phyloP scores from a whole-genome alignment of 345 rosid species.

The Ceriops tagal region DNA sequence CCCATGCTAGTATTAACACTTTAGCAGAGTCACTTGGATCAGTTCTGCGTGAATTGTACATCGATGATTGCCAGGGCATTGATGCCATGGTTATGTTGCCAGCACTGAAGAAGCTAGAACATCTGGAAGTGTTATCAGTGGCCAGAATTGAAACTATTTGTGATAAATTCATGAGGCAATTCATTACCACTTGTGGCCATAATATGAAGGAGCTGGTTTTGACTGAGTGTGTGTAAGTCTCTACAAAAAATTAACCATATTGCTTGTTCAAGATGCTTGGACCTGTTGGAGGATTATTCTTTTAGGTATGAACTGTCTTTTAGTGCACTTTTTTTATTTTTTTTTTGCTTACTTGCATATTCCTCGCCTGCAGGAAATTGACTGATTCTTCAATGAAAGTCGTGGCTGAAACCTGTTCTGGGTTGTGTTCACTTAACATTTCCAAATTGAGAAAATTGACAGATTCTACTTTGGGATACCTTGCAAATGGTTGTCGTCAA shows the following conservation, averaged over 20 bases:
- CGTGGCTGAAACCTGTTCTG: slow-evolving; percentile 64
- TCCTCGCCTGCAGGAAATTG: slow-evolving; percentile 58
- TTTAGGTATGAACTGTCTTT: not conserved
- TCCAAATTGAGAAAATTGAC: slow-evolving; percentile 67
- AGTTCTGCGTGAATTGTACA: slow-evolving; percentile 59
- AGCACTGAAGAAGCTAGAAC: slow-evolving; percentile 55
- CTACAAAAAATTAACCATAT: not conserved
- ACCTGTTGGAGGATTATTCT: not conserved
- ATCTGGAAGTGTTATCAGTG: slow-evolving; percentile 66
- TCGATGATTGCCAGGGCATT: slow-evolving; percentile 74
- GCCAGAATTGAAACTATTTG: slow-evolving; percentile 56
- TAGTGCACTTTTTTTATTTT: slow-evolving; percentile 1
- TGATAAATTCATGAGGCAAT: slow-evolving; percentile 51
- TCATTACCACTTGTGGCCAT: slow-evolving; percentile 44
- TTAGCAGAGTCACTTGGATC: slow-evolving; percentile 58
- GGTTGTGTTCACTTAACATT: slow-evolving; percentile 55
- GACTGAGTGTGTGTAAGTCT: slow-evolving; percentile 63
- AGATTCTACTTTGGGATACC: slow-evolving; percentile 68
- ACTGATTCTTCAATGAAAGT: slow-evolving; percentile 69
- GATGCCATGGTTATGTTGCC: slow-evolving; percentile 57
- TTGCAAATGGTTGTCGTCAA: slow-evolving; percentile 68
- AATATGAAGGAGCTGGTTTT: slow-evolving; percentile 66
- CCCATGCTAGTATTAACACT: slow-evolving; percentile 50
- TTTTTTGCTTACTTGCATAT: slow-evolving; percentile 10
- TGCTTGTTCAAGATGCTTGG: slow-evolving; percentile 15